Base-by-base conservation (phyloP, 257 asterid species). In the Capsicum pubescens region DNA sequence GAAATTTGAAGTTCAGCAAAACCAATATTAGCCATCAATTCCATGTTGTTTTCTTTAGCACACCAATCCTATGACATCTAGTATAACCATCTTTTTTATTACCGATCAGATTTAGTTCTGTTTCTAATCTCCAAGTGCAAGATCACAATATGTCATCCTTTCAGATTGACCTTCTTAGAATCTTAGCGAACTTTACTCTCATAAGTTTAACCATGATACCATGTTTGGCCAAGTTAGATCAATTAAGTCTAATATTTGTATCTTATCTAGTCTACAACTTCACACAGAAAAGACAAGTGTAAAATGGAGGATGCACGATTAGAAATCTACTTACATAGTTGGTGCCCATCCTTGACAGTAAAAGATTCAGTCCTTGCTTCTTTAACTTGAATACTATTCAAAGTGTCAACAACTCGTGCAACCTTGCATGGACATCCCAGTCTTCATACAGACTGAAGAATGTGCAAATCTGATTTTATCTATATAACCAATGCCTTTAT, bases 311-410 rank as follows among this genome's bases (percentile, higher is more conserved):
- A 58, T 58, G 64, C 21, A 58, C 10, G 64, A 58, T 58, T 58
- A 58, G 64, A 60, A 54, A 55, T 64, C 21, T 1, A 59, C 91
- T 87, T 81, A 90, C 95, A 89, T 88, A 86, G 83, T 54, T 1
- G 50, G 39, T 90, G 93, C 60, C 16, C 84, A 76, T 88, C 86
- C 81, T 85, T 87, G 83, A 90, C 87, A 6, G 21, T 32, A 66
- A 92, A 90, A 54, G 88, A n/a, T 52, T 86, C 86, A 3, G 92
- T 87, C 83, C 39, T 88, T 42, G 91, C 95, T 85, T 89, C 91
- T 85, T 85, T 87, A 13, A 92, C 57, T 32, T 13, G 50, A 55
- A 39, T 39, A 39, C 61, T 86, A 68, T 63, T 50, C 61, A 54
- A 77, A 8, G 76, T 9, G n/a, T 80, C 87, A 6, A 76, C 84